phyloP scores from a whole-genome alignment of 345 rosid species.

The Eutrema japonicum region DNA sequence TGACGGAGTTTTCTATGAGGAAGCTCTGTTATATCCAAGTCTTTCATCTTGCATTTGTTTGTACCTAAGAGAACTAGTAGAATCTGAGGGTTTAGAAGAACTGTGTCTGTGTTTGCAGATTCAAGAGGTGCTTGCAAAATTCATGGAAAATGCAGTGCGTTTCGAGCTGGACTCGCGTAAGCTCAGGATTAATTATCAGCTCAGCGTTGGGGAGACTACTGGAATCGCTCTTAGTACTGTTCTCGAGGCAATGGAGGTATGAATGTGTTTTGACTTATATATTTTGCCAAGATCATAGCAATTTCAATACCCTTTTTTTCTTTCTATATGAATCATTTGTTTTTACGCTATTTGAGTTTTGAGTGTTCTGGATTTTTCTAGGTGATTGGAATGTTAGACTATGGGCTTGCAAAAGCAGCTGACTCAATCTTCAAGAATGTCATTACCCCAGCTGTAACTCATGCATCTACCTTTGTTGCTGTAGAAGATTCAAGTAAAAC shows the following conservation, averaged over 20 bases:
- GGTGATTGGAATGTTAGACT: slow-evolving; percentile 86
- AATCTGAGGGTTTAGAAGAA: slow-evolving; percentile 52
- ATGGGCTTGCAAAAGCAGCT: slow-evolving; percentile 89
- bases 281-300: background rate
- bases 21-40: background rate
- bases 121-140: slow-evolving; percentile 77
- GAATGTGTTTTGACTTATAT: slow-evolving; percentile 30
- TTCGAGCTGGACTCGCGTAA: slow-evolving; percentile 60
- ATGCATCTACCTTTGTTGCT: slow-evolving; percentile 54
- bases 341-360: slow-evolving; percentile 9
- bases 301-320: background rate
- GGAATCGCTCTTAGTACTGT: slow-evolving; percentile 63
- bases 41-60: background rate
- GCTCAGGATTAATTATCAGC: slow-evolving; percentile 59
- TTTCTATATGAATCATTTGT: background rate
- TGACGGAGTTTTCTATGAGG: background rate
- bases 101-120: slow-evolving; percentile 76
- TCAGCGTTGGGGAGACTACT: slow-evolving; percentile 53
- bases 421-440: slow-evolving; percentile 84
- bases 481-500: slow-evolving; percentile 57
- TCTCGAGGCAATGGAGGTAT: slow-evolving; percentile 89
- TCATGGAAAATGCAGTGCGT: slow-evolving; percentile 72
- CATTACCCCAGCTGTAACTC: slow-evolving; percentile 70
- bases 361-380: slow-evolving; percentile 40
- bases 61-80: background rate